phyloP scores from a whole-genome alignment of 768 basidiomycete genomes.

The Podaxis sp. region DNA sequence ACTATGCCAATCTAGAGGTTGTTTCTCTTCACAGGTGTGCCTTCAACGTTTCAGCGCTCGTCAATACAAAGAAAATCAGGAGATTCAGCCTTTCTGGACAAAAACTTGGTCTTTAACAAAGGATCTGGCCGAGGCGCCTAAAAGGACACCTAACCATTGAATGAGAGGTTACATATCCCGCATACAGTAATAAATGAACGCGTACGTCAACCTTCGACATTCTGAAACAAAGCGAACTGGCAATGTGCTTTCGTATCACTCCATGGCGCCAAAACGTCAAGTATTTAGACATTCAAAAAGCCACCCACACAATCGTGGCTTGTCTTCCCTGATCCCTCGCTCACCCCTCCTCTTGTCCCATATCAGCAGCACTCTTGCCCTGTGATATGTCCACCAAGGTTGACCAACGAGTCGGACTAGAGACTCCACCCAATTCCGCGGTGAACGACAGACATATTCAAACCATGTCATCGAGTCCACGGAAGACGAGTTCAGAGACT shows the following conservation, averaged over 20 bases:
- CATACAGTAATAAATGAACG: background rate
- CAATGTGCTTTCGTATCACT: background rate
- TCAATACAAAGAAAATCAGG: background rate
- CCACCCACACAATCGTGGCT: background rate
- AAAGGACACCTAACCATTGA: background rate
- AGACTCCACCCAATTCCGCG: background rate
- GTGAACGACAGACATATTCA: background rate
- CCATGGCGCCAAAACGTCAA: background rate
- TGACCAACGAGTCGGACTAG: background rate
- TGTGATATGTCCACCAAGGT: background rate
- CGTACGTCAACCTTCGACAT: background rate
- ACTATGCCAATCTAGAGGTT: no score
- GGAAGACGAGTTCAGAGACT: background rate
- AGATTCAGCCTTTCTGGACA: background rate
- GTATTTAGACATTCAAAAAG: background rate
- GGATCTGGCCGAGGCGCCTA: background rate
- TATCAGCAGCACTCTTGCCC: no score
- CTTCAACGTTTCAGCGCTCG: no score
- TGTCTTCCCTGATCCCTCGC: background rate
- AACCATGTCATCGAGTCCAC: background rate
- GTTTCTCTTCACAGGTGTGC: no score
- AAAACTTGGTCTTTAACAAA: background rate
- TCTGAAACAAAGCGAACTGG: background rate
- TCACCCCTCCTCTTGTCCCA: background rate
- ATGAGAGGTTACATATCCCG: background rate